Evolutionary conservation across 2,329 filamentous ascomycete genomes (phyloP).

Genomic region (Clonostachys sp.): DNA sequence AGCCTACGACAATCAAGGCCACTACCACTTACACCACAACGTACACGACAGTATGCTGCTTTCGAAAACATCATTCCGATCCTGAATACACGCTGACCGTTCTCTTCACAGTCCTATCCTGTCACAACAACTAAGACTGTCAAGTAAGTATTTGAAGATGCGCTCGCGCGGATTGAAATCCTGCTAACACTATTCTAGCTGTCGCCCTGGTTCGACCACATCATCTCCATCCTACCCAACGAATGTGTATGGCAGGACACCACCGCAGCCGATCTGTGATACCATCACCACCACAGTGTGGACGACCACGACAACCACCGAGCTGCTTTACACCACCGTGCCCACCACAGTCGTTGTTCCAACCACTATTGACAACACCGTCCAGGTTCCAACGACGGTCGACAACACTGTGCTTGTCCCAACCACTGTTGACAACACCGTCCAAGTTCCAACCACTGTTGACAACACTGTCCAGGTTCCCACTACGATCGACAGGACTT

Average conservation of each 20-base stretch:
- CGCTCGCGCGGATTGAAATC: too few species aligned
- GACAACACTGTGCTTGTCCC: too few species aligned
- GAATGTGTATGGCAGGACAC: not conserved
- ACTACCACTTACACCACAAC: not conserved
- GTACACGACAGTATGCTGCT: not conserved
- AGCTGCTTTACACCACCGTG: too few species aligned
- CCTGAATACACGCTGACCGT: not conserved
- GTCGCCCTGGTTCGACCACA: too few species aligned
- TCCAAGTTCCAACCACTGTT: too few species aligned
- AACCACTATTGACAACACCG: too few species aligned
- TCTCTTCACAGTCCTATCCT: not conserved
- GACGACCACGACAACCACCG: not conserved
- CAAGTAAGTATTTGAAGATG: not conserved
- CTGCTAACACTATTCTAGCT: too few species aligned
- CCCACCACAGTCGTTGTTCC: too few species aligned
- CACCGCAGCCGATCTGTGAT: not conserved
- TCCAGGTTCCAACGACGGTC: too few species aligned
- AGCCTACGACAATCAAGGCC: not conserved
- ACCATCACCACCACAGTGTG: not conserved
- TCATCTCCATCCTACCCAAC: too few species aligned
- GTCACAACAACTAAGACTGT: not conserved
- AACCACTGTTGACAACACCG: too few species aligned
- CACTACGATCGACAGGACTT: not conserved
- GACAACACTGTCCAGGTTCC: not conserved
- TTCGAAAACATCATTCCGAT: not conserved